A percentile compares a stretch with the other conserved stretches of the same genome.
These are phyloP conservation scores for Diaporthe australafricana DNA, from an alignment of 2,329 filamentous ascomycete genomes.

Conservation along the genomic window DNA sequence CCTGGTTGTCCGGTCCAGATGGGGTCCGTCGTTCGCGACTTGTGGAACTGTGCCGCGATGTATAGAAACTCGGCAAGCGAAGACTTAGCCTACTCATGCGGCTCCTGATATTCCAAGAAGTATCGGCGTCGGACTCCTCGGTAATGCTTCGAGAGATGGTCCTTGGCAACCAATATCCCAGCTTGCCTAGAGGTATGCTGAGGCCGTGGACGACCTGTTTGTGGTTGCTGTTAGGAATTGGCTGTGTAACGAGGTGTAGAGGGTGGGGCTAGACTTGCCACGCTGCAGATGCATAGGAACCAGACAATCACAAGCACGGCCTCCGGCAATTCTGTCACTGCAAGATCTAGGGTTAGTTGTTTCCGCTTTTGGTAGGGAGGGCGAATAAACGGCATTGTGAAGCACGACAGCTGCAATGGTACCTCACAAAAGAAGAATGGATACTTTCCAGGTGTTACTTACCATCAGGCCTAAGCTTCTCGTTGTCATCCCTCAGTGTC, in stretches of 20 bases:
- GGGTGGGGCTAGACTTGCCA: constrained; percentile 67
- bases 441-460: background rate
- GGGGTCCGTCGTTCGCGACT: constrained; percentile 18
- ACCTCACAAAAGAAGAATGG: background rate
- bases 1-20: constrained; percentile 29
- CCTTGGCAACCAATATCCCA: constrained; percentile 71
- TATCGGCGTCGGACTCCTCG: constrained; percentile 39
- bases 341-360: background rate
- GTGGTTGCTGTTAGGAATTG: background rate
- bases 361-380: background rate
- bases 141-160: constrained; percentile 65
- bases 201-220: constrained; percentile 80
- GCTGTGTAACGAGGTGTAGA: background rate
- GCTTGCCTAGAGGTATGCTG: constrained; percentile 80
- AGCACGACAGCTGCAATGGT: background rate
- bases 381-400: background rate
- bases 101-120: constrained; percentile 46
- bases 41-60: constrained; percentile 35
- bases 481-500: constrained; percentile 64
- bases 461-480: constrained; percentile 69
- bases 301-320: constrained; percentile 80
- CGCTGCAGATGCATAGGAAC: constrained; percentile 86
- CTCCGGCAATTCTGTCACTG: constrained; percentile 72
- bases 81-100: constrained; percentile 44
- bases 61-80: constrained; percentile 36